Evolutionary conservation across 148 eudicot genomes (phyloP), one percentile per base, ranked within the genome.

Genomic region (Tetragonia tetragonoides): DNA sequence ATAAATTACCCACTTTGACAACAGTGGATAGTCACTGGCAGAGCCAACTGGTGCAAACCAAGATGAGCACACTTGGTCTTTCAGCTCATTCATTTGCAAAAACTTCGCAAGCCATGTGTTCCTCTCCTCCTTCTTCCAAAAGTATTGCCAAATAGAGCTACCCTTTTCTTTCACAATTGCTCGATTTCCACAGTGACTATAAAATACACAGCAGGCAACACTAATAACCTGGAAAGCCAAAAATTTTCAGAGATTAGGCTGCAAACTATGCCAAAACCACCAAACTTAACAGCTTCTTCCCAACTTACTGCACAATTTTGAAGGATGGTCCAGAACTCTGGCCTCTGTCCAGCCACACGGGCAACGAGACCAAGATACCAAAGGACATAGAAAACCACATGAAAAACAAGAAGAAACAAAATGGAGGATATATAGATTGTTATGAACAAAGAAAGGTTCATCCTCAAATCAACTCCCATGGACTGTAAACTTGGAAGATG

Each of bases 11-110:
- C 99, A 96, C 88, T 96, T 93, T 59, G 99, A 96, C 78, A 93
- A 72, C 72, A 96, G 88, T 12, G 99, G 99, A 81, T 93, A 96
- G 87, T 96, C 99, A 78, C 93, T 89, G n/a, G 98, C 99, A 64
- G 98, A 96, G 46, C 99, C 99, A 81, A 96, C 99, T 42, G 99
- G 98, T 76, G 97, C 99, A 87, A 93, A 93, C 99, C 99, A 96
- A 72, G 98, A 96, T 72, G 88, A 87, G 81, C 99, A 93, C 44
- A 96, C 90, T 80, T 93, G 92, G 72, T 93, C 91, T 84, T 96
- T 96, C 44, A 93, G 87, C 80, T 96, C 87, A 82, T 90, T 86
- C 91, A 96, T 86, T 44, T 87, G 91, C 75, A 96, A 81, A 84
- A 96, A 80, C 77, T 91, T 90, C 62, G 90, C 90, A 79, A 93